phyloP scores from a whole-genome alignment of 768 basidiomycete species.

The Dioszegia aurantiaca region DNA sequence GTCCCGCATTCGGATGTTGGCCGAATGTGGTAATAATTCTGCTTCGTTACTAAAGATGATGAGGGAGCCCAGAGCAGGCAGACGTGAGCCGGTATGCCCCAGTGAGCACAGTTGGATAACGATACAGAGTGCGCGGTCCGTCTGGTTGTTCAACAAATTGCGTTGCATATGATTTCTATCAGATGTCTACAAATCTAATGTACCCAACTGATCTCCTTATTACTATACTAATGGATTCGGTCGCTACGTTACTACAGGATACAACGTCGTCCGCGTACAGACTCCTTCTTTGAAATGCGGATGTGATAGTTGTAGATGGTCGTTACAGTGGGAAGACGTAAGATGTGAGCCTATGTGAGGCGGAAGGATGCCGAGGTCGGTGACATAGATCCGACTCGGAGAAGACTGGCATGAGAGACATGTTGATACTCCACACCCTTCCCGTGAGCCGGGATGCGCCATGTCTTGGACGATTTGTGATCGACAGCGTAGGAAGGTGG shows the following conservation, averaged over 20 bases:
- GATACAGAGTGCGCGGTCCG: too few species aligned
- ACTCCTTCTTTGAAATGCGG: neutral
- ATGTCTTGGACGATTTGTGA: neutral
- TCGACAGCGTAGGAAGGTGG: constrained; percentile 36
- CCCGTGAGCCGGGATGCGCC: neutral
- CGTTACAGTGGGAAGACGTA: neutral
- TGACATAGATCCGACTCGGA: neutral
- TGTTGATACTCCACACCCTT: neutral
- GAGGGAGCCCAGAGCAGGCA: too few species aligned
- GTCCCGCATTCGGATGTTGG: neutral
- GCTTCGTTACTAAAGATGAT: too few species aligned
- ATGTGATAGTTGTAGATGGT: neutral
- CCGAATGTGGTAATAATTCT: neutral
- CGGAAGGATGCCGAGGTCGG: neutral
- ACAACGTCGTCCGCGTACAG: neutral
- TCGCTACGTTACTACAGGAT: neutral
- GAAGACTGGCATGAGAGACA: neutral
- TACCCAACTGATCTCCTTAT: neutral
- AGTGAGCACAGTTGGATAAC: too few species aligned
- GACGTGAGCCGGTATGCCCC: too few species aligned
- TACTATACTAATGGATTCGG: neutral
- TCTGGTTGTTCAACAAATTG: too few species aligned
- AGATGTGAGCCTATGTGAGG: too few species aligned
- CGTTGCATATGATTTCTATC: constrained; percentile 1
- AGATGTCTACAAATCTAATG: neutral